Conservation (phyloP, 352 stramenopile species). For the Phytophthora pini region DNA sequence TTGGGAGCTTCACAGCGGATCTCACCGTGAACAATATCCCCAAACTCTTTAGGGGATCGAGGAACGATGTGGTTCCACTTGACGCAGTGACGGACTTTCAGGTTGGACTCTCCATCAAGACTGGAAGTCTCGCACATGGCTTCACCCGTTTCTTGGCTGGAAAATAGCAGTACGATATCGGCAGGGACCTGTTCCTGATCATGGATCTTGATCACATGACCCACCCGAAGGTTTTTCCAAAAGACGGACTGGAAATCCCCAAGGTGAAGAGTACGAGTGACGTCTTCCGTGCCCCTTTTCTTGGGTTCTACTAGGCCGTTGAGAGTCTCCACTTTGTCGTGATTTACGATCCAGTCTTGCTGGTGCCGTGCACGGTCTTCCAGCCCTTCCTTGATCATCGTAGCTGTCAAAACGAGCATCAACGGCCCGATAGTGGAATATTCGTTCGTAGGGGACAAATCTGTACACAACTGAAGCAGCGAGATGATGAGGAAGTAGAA, state of each 20-base stretch:
- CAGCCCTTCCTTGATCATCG: conserved; percentile 87
- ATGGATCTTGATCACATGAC: conserved; percentile 88
- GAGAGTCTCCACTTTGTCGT: conserved; percentile 56
- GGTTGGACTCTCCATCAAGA: conserved; percentile 84
- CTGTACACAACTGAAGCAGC: conserved; percentile 92
- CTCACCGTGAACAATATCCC: conserved; percentile 52
- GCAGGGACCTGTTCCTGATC: conserved; percentile 92
- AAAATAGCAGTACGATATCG: conserved; percentile 92
- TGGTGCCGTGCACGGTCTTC: conserved; percentile 80
- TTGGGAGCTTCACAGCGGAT: conserved; percentile 84
- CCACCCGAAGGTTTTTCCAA: conserved; percentile 89
- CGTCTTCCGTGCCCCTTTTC: conserved; percentile 2
- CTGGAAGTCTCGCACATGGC: conserved; percentile 86
- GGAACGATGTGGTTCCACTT: conserved; percentile 63
- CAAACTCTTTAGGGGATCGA: conserved; percentile 54
- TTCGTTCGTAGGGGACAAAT: conserved; percentile 87
- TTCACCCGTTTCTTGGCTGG: conserved; percentile 72
- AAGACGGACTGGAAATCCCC: conserved; percentile 67
- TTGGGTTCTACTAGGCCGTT: conserved; percentile 11
- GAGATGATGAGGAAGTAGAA: conserved; percentile 98
- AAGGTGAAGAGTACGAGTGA: not conserved
- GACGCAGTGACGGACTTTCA: conserved; percentile 77
- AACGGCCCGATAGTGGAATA: conserved; percentile 89
- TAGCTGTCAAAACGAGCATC: conserved; percentile 78
- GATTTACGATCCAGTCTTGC: conserved; percentile 79